Base-by-base conservation (phyloP, 2,329 filamentous ascomycete genomes). In the Phyllosticta citribraziliensis region DNA sequence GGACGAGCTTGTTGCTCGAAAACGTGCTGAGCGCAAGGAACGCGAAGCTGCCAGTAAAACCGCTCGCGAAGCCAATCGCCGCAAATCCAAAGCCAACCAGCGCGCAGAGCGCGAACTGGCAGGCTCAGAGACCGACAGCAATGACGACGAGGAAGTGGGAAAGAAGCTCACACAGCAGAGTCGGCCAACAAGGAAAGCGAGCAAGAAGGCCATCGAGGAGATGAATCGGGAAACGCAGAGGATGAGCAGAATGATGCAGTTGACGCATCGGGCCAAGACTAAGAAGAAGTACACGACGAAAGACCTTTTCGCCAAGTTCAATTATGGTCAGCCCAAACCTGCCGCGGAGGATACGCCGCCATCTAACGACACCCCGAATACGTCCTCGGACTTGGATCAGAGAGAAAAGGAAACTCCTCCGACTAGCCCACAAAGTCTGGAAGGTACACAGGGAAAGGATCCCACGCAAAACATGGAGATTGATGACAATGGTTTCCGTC, bases 121-220 rank as follows among this genome's bases (percentile, higher is more conserved):
- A 24, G 70, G 76, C 55, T 73, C 76, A n/a, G 78, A 62, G n/a
- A n/a, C 63, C 61, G 53, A 50, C 51, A 30, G 64, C 20, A 74
- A 80, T n/a, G 80, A 81, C 8, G 85, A 88, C 62, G 85, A 84
- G 35, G 84, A 73, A 57, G 69, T 66, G 25, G 72, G 72, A 24
- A 69, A 71, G 57, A 70, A 70, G 53, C 68, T 94, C 53, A 89
- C 88, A 0, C 88, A 92, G 69, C 78, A 82, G 50, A 79, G 82
- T 25, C 84, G 87, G 3, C 87, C 91, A 5, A 82, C 84, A 10
- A 84, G 94, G 12, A 96, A 94, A 71, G 92, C 94, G 0, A 93
- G 92, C 77, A 97, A 93, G 77, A 97, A 91, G 75, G 94, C 94
- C 0, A 73, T 97, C 52, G 90, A 97, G 70, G 93, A 97, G 67